These are phyloP conservation scores for Adansonia gregorii DNA, from an alignment of 441 rosid genomes.

Conservation along the genomic window DNA sequence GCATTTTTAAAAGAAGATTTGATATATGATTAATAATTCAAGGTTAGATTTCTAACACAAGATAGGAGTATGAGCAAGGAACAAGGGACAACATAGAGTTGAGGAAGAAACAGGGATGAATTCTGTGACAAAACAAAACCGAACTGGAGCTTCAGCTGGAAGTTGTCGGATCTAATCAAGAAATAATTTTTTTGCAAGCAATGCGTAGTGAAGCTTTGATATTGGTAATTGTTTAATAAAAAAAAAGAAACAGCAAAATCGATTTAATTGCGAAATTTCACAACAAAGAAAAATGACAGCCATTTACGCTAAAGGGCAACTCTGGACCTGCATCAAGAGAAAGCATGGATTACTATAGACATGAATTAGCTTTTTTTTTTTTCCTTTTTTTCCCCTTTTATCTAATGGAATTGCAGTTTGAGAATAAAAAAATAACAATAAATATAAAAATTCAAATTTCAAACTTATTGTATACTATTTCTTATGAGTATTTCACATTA, in stretches of 20 bases:
- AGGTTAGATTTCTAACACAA: not conserved
- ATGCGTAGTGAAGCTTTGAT: not conserved
- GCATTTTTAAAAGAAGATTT: not conserved
- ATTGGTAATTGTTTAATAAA: not conserved
- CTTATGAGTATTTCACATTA: too few relatives aligned
- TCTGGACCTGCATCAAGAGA: conserved; percentile 18
- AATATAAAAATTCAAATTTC: too few relatives aligned
- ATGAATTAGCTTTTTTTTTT: not conserved
- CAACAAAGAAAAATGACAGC: not conserved
- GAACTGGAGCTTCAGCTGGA: not conserved
- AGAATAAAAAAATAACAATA: too few relatives aligned
- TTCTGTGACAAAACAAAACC: not conserved
- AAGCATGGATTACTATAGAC: not conserved
- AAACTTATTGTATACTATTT: too few relatives aligned
- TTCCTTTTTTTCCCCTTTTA: too few relatives aligned
- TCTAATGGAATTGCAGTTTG: too few relatives aligned
- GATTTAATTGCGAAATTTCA: not conserved
- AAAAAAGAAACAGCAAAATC: too few relatives aligned
- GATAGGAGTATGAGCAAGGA: not conserved
- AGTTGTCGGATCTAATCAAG: not conserved
- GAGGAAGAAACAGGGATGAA: not conserved
- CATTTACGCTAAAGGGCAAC: not conserved
- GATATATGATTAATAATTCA: not conserved
- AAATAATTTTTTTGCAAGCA: not conserved
- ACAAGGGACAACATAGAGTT: not conserved